A percentile compares a stretch with the other conserved stretches of the same genome.
Evolutionary conservation across 2,329 filamentous ascomycete species (phyloP).

Genomic region (Talaromyces amestolkiae): DNA sequence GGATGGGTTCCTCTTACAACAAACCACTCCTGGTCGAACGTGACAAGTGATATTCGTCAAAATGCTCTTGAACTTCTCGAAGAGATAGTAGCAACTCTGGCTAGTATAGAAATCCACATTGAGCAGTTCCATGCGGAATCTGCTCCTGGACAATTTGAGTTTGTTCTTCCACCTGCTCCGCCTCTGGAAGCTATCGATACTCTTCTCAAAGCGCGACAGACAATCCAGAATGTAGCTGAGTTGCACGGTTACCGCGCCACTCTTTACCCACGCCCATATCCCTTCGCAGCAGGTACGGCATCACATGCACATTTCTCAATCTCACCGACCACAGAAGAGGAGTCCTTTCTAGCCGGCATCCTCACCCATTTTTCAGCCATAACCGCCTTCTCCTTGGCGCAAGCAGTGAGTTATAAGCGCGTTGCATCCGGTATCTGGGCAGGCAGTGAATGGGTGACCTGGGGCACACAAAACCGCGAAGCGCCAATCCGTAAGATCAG

Average conservation of each 20-base stretch:
- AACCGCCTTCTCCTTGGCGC: conserved; percentile 67
- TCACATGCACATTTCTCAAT: conserved; percentile 68
- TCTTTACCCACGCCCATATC: conserved; percentile 69
- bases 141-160: conserved; percentile 72
- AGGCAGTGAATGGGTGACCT: conserved; percentile 73
- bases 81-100: conserved; percentile 62
- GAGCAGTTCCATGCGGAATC: conserved; percentile 75
- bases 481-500: conserved; percentile 67
- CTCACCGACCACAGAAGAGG: conserved; percentile 51
- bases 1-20: conserved; percentile 51
- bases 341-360: conserved; percentile 68
- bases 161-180: conserved; percentile 63
- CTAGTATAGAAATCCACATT: conserved; percentile 61
- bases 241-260: conserved; percentile 65
- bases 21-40: conserved; percentile 69
- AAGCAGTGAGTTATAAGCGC: conserved; percentile 66
- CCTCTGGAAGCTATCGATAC: conserved; percentile 69
- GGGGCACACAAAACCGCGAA: conserved; percentile 81
- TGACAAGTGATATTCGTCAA: conserved; percentile 59
- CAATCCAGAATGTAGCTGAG: conserved; percentile 64
- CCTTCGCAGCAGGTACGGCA: conserved; percentile 59
- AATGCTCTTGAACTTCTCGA: conserved; percentile 58
- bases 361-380: conserved; percentile 64
- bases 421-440: conserved; percentile 70
- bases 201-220: conserved; percentile 67